Evolutionary conservation across 768 basidiomycete species (phyloP), one percentile per base, ranked within the genome.

Genomic region (Royoungia palumana): DNA sequence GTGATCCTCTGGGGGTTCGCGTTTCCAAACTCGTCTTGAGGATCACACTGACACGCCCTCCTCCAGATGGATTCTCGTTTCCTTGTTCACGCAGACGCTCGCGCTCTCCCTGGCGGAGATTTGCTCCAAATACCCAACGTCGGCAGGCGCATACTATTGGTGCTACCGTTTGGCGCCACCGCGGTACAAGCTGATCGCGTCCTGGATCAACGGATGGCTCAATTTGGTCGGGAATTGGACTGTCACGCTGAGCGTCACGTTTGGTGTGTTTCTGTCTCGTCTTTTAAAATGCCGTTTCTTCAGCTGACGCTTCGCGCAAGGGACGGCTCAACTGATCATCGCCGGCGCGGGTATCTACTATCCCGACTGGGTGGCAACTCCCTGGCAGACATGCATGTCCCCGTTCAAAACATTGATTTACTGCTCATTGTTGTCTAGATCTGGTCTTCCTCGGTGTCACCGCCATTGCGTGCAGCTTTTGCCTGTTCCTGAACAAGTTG

Each of bases 131-230:
- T 82, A 80, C 52, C 81, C 81, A 0, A 82, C 80, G 2, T 79
- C 80, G 0, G 80, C 80, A 0, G 81, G 81, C 14, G 76, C 81
- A 2, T 82, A 81, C 54, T 83, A 85, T 55, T 86, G 83, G 83
- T 77, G 79, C 38, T 84, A 79, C 55, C 75, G 78, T 40, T 69
- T 86, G 9, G 76, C 80, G 0, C 73, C 81, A 4, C 77, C 81
- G 0, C 70, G 68, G 41, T 74, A 72, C 47, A 71, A 77, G 44
- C 65, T 82, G 7, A 55, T 83, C 9, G 64, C 77, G 3, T 81
- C 79, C 14, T 86, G 83, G 79, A 78, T 85, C 40, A 80, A 81
- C 47, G 83, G 84, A 6, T 87, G 84, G 84, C 65, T 85, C 16
- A 81, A 79, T 2, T 70, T 83, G 57, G 81, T 83, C 24, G 84